Percentiles rank a stretch among this genome's conserved stretches.
These are phyloP conservation scores for Fusarium nematophilum DNA, from an alignment of 2,329 filamentous ascomycete genomes.

Conservation along the genomic window DNA sequence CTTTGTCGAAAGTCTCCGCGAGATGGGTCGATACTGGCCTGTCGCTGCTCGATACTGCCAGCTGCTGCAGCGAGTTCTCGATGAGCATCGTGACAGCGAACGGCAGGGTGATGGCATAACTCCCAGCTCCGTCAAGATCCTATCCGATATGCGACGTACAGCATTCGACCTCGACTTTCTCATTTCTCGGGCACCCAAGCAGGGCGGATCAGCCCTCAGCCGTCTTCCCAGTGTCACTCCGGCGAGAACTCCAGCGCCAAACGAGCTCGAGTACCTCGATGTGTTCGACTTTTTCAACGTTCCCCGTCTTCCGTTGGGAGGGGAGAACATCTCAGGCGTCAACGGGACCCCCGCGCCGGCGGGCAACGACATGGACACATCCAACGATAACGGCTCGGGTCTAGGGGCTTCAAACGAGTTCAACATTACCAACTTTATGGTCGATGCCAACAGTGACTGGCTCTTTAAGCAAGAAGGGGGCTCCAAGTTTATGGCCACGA, in stretches of 20 bases:
- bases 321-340: constrained; percentile 46
- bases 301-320: constrained; percentile 72
- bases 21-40: constrained; percentile 86
- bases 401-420: constrained; percentile 67
- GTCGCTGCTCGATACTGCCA: constrained; percentile 85
- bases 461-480: constrained; percentile 67
- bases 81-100: constrained; percentile 86
- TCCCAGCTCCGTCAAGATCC: constrained; percentile 84
- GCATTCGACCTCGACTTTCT: constrained; percentile 92
- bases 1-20: constrained; percentile 83
- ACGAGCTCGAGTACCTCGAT: constrained; percentile 90
- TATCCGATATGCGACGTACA: constrained; percentile 91
- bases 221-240: constrained; percentile 67
- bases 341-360: constrained; percentile 33
- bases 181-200: constrained; percentile 81
- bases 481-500: constrained; percentile 43
- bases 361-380: constrained; percentile 44
- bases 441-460: constrained; percentile 80
- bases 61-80: constrained; percentile 83
- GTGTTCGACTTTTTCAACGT: constrained; percentile 97
- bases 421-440: constrained; percentile 83
- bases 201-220: constrained; percentile 53
- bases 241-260: constrained; percentile 76
- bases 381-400: constrained; percentile 42
- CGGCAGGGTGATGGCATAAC: constrained; percentile 79